These are phyloP conservation scores for Neopestalotiopsis sp. DNA, from an alignment of 2,329 filamentous ascomycete species.

Conservation along the genomic window DNA sequence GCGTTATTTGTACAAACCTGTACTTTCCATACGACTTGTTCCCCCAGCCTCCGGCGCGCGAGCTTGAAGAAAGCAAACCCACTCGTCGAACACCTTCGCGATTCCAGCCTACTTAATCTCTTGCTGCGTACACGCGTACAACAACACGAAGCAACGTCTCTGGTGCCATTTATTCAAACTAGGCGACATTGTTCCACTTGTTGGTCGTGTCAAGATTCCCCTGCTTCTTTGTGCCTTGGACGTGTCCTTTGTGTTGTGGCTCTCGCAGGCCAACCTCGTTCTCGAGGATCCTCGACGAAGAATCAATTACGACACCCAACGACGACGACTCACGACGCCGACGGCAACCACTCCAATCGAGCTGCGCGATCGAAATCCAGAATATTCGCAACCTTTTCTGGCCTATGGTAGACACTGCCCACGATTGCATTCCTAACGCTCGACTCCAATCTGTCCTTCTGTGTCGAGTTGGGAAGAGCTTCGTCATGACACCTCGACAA, in stretches of 20 bases:
- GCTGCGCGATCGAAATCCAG: neutral
- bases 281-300: slow-evolving; percentile 9
- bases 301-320: neutral
- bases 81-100: slow-evolving; percentile 30
- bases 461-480: slow-evolving; percentile 46
- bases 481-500: slow-evolving; percentile 63
- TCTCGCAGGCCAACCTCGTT: slow-evolving; percentile 19
- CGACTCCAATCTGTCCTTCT: slow-evolving; percentile 17
- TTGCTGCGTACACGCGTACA: slow-evolving; percentile 20
- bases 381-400: neutral
- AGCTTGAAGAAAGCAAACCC: slow-evolving; percentile 27
- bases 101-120: slow-evolving; percentile 20
- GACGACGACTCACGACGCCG: neutral
- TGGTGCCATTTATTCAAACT: slow-evolving; percentile 19
- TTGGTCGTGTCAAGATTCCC: slow-evolving; percentile 23
- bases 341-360: neutral
- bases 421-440: slow-evolving; percentile 5
- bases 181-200: slow-evolving; percentile 22
- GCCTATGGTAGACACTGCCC: slow-evolving; percentile 9
- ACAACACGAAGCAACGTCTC: slow-evolving; percentile 21
- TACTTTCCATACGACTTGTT: slow-evolving; percentile 22
- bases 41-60: slow-evolving; percentile 31
- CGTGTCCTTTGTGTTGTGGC: slow-evolving; percentile 32
- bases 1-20: neutral
- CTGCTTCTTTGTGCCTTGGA: slow-evolving; percentile 32